A percentile compares a stretch with the other conserved stretches of the same genome.
Evolutionary conservation across 2,329 filamentous ascomycete genomes (phyloP).

Genomic region (Phaeosphaeria sp.): DNA sequence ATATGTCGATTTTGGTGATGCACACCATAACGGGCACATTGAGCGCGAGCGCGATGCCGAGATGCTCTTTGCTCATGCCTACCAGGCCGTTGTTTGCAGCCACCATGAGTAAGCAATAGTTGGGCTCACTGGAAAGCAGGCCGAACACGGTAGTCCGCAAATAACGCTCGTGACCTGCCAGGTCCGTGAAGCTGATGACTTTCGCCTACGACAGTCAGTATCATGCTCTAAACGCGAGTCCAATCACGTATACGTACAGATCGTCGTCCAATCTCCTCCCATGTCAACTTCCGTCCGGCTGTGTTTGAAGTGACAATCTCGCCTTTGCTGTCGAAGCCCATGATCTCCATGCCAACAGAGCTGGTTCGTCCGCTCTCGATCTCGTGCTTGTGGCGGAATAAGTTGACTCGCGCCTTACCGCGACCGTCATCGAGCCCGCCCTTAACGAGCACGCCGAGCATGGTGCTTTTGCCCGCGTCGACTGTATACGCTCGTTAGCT

Average conservation of each 20-base stretch:
- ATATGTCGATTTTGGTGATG: slow-evolving; percentile 98
- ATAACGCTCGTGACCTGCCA: slow-evolving; percentile 95
- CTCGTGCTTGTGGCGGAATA: slow-evolving; percentile 98
- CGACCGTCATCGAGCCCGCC: slow-evolving; percentile 93
- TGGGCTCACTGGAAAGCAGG: slow-evolving; percentile 89
- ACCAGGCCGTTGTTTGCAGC: slow-evolving; percentile 97
- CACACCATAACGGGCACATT: slow-evolving; percentile 99
- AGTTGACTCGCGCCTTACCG: slow-evolving; percentile 90
- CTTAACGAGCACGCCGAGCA: slow-evolving; percentile 94
- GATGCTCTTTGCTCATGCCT: slow-evolving; percentile 97
- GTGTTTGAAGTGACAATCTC: slow-evolving; percentile 82
- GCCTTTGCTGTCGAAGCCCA: slow-evolving; percentile 91
- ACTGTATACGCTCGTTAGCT: slow-evolving; percentile 60
- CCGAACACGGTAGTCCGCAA: slow-evolving; percentile 96
- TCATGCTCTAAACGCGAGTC: neutral
- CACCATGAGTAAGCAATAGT: slow-evolving; percentile 98
- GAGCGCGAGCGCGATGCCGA: slow-evolving; percentile 90
- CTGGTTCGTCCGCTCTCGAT: slow-evolving; percentile 94
- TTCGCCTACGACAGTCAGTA: slow-evolving; percentile 65
- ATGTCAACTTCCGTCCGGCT: slow-evolving; percentile 85
- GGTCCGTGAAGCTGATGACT: slow-evolving; percentile 94
- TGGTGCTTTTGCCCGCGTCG: slow-evolving; percentile 95
- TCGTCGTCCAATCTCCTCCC: slow-evolving; percentile 96
- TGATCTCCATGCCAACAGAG: slow-evolving; percentile 95
- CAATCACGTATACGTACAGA: slow-evolving; percentile 60